Percentiles rank a stretch among this genome's conserved stretches.
Evolutionary conservation across 805 yeast genomes (phyloP).

Genomic region (Metschnikowia gelsemii): DNA sequence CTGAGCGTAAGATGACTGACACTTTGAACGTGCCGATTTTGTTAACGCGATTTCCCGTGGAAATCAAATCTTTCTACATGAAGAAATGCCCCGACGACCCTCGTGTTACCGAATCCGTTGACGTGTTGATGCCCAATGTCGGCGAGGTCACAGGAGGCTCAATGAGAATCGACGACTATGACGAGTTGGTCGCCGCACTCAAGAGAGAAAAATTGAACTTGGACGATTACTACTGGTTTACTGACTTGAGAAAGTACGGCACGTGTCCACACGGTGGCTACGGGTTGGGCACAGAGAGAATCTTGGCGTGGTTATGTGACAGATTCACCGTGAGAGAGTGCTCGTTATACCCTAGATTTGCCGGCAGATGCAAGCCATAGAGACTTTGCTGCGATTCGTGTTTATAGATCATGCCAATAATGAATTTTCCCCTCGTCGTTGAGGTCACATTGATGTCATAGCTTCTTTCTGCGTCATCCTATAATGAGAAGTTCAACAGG

Average conservation of each 20-base stretch:
- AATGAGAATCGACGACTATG: constrained; percentile 85
- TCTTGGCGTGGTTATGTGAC: constrained; percentile 96
- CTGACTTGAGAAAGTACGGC: constrained; percentile 94
- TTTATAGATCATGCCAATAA: constrained; percentile 5
- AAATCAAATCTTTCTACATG: constrained; percentile 98
- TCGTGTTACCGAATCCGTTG: constrained; percentile 96
- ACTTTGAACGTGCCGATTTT: constrained; percentile 89
- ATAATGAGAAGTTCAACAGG: too few species aligned
- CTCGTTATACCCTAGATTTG: constrained; percentile 93
- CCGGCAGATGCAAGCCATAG: constrained; percentile 96
- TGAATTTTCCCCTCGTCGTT: not conserved
- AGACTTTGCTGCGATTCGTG: not conserved
- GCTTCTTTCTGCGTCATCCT: not conserved
- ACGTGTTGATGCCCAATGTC: constrained; percentile 97
- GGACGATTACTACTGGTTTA: constrained; percentile 90
- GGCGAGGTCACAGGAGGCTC: constrained; percentile 99
- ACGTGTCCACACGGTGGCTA: constrained; percentile 99
- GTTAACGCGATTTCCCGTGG: constrained; percentile 92
- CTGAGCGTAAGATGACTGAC: constrained; percentile 98
- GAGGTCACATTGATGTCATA: not conserved
- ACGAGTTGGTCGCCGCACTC: constrained; percentile 86
- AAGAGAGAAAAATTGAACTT: constrained; percentile 87
- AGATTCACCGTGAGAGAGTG: constrained; percentile 98
- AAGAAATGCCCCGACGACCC: constrained; percentile 84
- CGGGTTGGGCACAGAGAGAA: constrained; percentile 97